phyloP scores from a whole-genome alignment of 2,329 filamentous ascomycete species.

The Domatiomyces globalis region DNA sequence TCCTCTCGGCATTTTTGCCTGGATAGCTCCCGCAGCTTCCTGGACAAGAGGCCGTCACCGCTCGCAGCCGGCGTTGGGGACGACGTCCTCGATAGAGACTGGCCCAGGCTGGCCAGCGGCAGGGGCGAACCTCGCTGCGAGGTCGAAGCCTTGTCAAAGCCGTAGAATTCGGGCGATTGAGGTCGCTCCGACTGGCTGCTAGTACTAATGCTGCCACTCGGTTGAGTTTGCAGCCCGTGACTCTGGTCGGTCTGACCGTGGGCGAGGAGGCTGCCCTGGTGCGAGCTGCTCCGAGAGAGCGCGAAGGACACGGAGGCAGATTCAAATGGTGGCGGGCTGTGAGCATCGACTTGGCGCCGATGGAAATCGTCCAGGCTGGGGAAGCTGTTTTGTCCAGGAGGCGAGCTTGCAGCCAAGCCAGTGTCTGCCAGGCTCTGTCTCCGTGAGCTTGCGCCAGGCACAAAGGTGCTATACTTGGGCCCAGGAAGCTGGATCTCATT shows the following conservation, averaged over 20 bases:
- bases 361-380: conserved; percentile 7
- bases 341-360: not conserved
- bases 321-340: not conserved
- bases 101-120: conserved; percentile 7
- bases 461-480: conserved; percentile 52
- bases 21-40: conserved; percentile 13
- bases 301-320: not conserved
- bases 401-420: conserved; percentile 27
- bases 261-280: no score
- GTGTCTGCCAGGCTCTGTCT: conserved; percentile 46
- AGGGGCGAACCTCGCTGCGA: conserved; percentile 14
- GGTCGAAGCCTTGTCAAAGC: conserved; percentile 11
- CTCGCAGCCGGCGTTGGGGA: conserved; percentile 11
- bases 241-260: not conserved
- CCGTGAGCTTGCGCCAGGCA: conserved; percentile 47
- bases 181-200: conserved; percentile 1
- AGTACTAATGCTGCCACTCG: not conserved
- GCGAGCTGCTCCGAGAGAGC: not conserved
- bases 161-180: conserved; percentile 7
- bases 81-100: conserved; percentile 5
- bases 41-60: conserved; percentile 15
- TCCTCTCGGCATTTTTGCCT: conserved; percentile 7
- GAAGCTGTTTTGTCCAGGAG: conserved; percentile 3
- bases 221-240: not conserved
- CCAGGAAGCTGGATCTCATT: conserved; percentile 86